These are phyloP conservation scores for Asterochloris erici DNA, from an alignment of 139 green algal species.

Conservation along the genomic window DNA sequence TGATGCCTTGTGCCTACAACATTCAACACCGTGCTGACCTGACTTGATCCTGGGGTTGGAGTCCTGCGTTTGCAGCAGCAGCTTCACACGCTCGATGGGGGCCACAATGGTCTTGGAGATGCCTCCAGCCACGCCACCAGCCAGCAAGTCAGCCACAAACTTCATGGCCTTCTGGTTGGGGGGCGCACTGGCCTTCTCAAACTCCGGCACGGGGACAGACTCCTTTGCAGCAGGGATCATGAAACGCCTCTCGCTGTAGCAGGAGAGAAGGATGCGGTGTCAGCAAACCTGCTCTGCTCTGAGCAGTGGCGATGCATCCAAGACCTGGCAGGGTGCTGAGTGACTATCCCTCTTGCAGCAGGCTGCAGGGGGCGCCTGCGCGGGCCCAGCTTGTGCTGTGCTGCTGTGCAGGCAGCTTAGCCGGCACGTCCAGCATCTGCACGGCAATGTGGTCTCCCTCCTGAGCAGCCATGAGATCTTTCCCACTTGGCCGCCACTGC, in stretches of 20 bases:
- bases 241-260: conserved; percentile 12
- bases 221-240: conserved; percentile 27
- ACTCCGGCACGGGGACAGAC: background rate
- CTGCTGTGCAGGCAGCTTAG: no score
- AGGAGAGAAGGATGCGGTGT: background rate
- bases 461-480: no score
- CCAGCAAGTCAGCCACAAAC: conserved; percentile 73
- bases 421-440: no score
- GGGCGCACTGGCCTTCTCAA: conserved; percentile 2
- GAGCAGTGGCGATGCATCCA: no score
- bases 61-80: conserved; percentile 91
- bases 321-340: background rate
- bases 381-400: no score
- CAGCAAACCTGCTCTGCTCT: background rate
- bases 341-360: background rate
- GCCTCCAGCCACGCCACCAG: conserved; percentile 74
- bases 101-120: conserved; percentile 94
- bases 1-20: no score
- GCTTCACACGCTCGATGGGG: conserved; percentile 97
- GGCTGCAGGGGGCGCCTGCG: no score
- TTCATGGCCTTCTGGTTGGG: conserved; percentile 17
- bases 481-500: no score
- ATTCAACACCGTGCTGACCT: conserved; percentile 42
- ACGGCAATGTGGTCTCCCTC: no score
- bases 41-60: conserved; percentile 77